Base-by-base conservation (phyloP, 2,329 filamentous ascomycete species). In the Biscogniauxia marginata region DNA sequence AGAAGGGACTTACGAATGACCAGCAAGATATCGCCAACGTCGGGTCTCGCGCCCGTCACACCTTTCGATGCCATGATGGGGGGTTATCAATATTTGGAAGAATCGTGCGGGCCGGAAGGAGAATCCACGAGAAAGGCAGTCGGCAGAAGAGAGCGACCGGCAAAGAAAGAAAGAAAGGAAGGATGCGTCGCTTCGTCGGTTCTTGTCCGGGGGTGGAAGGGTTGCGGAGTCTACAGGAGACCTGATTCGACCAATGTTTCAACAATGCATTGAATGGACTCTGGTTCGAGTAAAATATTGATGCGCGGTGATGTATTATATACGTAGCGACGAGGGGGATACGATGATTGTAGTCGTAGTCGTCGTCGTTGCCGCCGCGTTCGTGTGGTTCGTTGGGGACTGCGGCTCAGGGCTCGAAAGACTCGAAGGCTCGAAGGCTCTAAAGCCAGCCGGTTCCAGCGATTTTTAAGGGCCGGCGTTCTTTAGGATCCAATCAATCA, bases 1-100 rank as follows among this genome's bases (percentile, higher is more conserved):
- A 50, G 50, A 9, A n/a, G 54, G 49, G 52, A 83, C 87, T 80
- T 79, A 90, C 87, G 87, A 67, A 90, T 87, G 64, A 90, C 87
- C 63, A 90, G 72, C 65, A 90, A 75, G 54, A 85, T 82, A 66
- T 89, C 86, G 71, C 87, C 87, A 61, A 84, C 77, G 23, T 86
- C 83, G 67, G 84, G 85, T 71, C 77, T 79, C 60, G 69, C 61
- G 58, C 78, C 74, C 58, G 72, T 74, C 56, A 76, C 67, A 62
- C 68, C 57, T 68, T 72, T 74, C 58, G 77, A 72, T 65, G 79
- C 77, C 79, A 79, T 79, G 62, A 58, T 73, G 60, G 47, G 49
- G 43, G n/a, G n/a, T n/a, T n/a, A n/a, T n/a, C n/a, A n/a, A n/a
- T n/a, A 56, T 48, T 21, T 53, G 53, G 39, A 43, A 43, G 46